phyloP scores from a whole-genome alignment of 495 filamentous ascomycete genomes.

The Neurospora sublineolata region DNA sequence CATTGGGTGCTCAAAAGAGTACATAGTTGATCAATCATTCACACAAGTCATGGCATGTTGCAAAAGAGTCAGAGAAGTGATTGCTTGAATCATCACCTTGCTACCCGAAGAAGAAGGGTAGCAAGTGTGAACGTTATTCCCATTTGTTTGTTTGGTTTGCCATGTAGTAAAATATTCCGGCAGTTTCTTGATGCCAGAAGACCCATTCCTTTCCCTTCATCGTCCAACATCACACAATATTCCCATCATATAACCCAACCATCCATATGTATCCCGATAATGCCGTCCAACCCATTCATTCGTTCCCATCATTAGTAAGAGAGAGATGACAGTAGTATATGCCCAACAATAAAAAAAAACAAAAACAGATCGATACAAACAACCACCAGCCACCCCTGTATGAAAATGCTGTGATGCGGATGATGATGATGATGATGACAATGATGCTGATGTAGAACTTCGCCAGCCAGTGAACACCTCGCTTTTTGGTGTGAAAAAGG shows the following conservation, averaged over 20 bases:
- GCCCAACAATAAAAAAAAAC: not conserved
- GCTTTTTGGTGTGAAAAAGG: not conserved
- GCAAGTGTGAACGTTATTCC: not conserved
- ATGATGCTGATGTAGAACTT: not conserved
- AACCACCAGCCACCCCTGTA: not conserved
- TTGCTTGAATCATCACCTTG: not conserved
- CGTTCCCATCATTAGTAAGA: not conserved
- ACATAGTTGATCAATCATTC: not conserved
- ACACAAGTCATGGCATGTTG: not conserved
- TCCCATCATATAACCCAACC: not conserved
- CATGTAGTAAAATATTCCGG: not conserved
- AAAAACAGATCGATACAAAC: not conserved
- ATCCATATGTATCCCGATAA: not conserved
- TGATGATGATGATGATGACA: not conserved
- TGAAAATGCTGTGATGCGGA: not conserved
- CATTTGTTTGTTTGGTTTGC: not conserved
- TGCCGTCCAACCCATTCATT: not conserved
- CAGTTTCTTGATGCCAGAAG: not conserved
- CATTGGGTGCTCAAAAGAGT: not conserved
- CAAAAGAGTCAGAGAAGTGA: not conserved
- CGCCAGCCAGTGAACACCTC: not conserved
- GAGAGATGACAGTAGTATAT: not conserved
- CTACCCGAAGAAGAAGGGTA: not conserved
- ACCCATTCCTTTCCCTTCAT: not conserved
- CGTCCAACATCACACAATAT: not conserved